Base-by-base conservation (phyloP, 208 protist genomes). In the Trypanosoma platydactyli region DNA sequence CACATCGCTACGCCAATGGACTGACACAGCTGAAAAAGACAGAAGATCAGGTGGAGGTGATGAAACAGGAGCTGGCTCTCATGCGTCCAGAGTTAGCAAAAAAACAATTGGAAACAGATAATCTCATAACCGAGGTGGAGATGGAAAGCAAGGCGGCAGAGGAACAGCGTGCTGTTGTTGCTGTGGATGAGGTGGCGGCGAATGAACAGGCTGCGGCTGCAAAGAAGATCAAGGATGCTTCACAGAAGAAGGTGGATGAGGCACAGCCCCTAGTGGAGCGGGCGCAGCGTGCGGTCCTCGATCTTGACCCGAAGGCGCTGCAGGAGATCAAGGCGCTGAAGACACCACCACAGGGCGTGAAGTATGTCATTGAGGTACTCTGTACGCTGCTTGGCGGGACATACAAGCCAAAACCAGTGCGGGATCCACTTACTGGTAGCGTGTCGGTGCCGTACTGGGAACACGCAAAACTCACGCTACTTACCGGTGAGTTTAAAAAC, bases 271-370 rank as follows among this genome's bases (percentile, higher is more conserved):
- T 95, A 9, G 92, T 99, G 22, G 83, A 98, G 66, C 80, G 93
- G 77, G 97, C 98, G 1, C 68, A 98, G 58, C 79, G 89, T n/a
- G 91, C 92, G 22, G 92, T 99, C 48, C 79, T 88, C 24, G 89
- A 93, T 57, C 77, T 98, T 27, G 94, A 98, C 54, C 94, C 96
- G 25, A 97, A 95, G 68, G 92, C 96, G 40, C 86, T 99, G 57
- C 84, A 86, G 64, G 96, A 98, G 73, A 89, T 99, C 53, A 98
- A 98, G 68, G 83, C 91, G 7, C 95, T 99, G 66, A 94, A 92
- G 78, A 92, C 78, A n/a, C 98, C 98, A 24, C 97, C 97, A 20
- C 79, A 88, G 60, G 94, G 89, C 64, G 98, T 99, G 63, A 97
- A 99, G 84, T 93, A 92, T 48, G 87, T 97, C 27, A 96, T 95